Evolutionary conservation across 129 eudicot species (phyloP), one percentile per base, ranked within the genome.

Genomic region (Glebionis coronaria): DNA sequence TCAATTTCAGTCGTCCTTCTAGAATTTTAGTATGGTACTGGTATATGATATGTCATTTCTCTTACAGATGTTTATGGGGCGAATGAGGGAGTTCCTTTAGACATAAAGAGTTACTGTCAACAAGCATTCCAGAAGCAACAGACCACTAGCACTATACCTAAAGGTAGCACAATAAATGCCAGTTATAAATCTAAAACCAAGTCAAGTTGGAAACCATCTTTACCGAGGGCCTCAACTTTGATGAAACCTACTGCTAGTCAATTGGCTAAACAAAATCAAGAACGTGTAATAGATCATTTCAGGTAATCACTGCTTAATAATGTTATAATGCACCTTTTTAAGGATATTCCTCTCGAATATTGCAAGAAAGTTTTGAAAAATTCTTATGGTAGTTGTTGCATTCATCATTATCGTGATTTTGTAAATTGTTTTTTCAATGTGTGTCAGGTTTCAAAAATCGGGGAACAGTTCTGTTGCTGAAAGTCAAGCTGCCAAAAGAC

Each of bases 181-280:
- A 73, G 61, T 25, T 65, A 61, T 64, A 78, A 84, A 74, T 70
- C 74, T 76, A 83, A 82, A 76, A 67, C 71, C 19, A 84, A 76
- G 70, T 55, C 74, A 47, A 70, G 67, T 54, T 81, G 53, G 72
- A 92, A 88, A 82, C 84, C 87, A 47, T 70, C 75, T 54, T 56
- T 71, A 18, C 80, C 85, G 2, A 93, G 92, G 78, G 70, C 79
- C 74, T 88, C 98, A 68, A 92, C 98, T 61, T 88, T 93, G 65
- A 93, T 88, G 98, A 88, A 93, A 75, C 98, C 98, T 58, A 93
- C 98, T 50, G 90, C 96, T 25, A 88, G 98, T 85, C 95, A 86
- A 67, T 70, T 93, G 80, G 98, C 98, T 69, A 88, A 86, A 79
- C 98, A 88, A 84, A 88, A 84, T 56, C 85, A 62, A 57, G 81